Conservation (phyloP, 371 early-diverging fungal genomes). For the Mucor velutinosus region DNA sequence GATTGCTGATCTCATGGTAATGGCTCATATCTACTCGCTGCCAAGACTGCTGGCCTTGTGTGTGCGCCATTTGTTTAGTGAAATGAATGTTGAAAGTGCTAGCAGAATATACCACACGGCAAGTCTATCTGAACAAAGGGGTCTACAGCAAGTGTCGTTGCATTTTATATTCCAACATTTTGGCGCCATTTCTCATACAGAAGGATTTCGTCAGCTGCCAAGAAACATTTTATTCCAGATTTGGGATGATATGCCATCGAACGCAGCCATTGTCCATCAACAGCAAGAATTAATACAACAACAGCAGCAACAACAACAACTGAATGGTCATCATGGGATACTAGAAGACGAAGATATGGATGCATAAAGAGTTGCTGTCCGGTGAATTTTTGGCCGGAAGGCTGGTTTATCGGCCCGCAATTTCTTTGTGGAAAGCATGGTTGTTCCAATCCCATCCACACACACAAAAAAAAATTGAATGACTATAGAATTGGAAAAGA, state of each 20-base stretch:
- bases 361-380: background rate
- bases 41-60: slow-evolving; percentile 60
- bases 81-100: slow-evolving; percentile 58
- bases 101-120: slow-evolving; percentile 64
- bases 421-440: slow-evolving; percentile 7
- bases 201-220: slow-evolving; percentile 56
- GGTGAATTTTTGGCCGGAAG: background rate
- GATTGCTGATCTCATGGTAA: slow-evolving; percentile 63
- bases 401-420: background rate
- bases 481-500: slow-evolving; percentile 12
- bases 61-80: slow-evolving; percentile 48
- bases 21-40: slow-evolving; percentile 65
- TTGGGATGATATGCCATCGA: slow-evolving; percentile 61
- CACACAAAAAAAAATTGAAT: slow-evolving; percentile 5
- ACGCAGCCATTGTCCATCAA: slow-evolving; percentile 39
- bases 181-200: slow-evolving; percentile 64
- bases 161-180: slow-evolving; percentile 67
- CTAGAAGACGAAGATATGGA: slow-evolving; percentile 16
- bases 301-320: slow-evolving; percentile 8
- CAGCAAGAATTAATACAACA: slow-evolving; percentile 8
- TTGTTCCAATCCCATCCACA: background rate
- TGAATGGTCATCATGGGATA: background rate
- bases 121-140: slow-evolving; percentile 56
- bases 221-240: slow-evolving; percentile 61
- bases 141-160: slow-evolving; percentile 59